Evolutionary conservation across 2,329 filamentous ascomycete species (phyloP).

Genomic region (Colletotrichum sidae): DNA sequence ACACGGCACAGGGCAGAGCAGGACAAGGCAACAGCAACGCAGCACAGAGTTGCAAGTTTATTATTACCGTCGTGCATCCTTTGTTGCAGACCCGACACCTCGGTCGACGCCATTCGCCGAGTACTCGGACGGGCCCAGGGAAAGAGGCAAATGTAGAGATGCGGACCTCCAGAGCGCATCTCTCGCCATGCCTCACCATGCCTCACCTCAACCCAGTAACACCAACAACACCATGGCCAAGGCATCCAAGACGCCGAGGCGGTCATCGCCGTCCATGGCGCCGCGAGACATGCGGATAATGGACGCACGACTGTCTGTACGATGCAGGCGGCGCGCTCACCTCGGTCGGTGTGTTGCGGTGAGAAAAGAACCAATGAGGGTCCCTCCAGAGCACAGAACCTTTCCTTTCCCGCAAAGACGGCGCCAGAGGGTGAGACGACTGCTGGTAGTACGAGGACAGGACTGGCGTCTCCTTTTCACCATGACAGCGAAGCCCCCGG

Average conservation of each 20-base stretch:
- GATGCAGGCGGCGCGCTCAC: not conserved
- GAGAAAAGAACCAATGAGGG: too few relatives aligned
- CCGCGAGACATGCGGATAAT: too few relatives aligned
- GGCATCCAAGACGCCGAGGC: too few relatives aligned
- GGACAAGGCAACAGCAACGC: slow-evolving; percentile 13
- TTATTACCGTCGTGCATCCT: slow-evolving; percentile 22
- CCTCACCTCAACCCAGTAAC: not conserved
- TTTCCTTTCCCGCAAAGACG: too few relatives aligned
- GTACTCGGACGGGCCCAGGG: slow-evolving; percentile 9
- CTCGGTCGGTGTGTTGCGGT: too few relatives aligned
- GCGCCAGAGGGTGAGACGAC: too few relatives aligned
- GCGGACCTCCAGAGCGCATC: not conserved
- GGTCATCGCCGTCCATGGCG: too few relatives aligned
- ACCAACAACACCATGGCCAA: too few relatives aligned
- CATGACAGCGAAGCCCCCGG: slow-evolving; percentile 35
- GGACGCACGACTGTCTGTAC: too few relatives aligned
- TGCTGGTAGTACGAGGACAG: too few relatives aligned
- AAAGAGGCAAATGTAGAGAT: slow-evolving; percentile 27
- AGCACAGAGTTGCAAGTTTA: slow-evolving; percentile 15
- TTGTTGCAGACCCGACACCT: not conserved
- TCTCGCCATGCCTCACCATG: too few relatives aligned
- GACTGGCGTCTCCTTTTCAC: slow-evolving; percentile 15
- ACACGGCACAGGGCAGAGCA: slow-evolving; percentile 22
- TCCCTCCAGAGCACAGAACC: too few relatives aligned
- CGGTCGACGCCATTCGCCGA: slow-evolving; percentile 5